Conservation (phyloP, 164 flowering plant genomes). For the Cinnamomum micranthum region DNA sequence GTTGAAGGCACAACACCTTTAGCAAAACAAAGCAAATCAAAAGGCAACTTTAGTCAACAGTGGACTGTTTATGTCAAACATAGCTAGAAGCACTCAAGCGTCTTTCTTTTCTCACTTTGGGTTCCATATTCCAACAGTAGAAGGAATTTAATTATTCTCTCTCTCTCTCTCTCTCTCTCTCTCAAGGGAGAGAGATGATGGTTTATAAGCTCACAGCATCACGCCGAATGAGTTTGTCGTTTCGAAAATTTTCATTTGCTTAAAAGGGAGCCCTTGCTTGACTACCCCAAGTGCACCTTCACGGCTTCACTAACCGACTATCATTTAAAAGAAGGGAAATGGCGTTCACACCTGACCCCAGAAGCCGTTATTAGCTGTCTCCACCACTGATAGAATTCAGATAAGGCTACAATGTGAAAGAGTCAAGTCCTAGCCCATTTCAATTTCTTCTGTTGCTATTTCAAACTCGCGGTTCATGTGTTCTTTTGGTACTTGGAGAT, state of each 20-base stretch:
- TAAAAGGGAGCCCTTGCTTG: constrained; percentile 19
- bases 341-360: not conserved
- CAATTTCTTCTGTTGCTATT: too few relatives aligned
- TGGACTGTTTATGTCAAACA: too few relatives aligned
- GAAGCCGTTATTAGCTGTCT: not conserved
- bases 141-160: not conserved
- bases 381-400: too few relatives aligned
- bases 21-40: too few relatives aligned
- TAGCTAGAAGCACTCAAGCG: not conserved
- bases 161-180: constrained; percentile 19
- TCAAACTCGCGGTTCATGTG: too few relatives aligned
- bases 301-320: not conserved
- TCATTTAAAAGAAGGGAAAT: not conserved
- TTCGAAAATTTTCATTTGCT: constrained; percentile 15
- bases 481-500: too few relatives aligned
- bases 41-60: too few relatives aligned
- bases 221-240: constrained; percentile 31
- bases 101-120: constrained; percentile 9
- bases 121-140: constrained; percentile 7
- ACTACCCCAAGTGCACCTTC: not conserved
- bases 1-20: not conserved
- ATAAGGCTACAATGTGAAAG: too few relatives aligned
- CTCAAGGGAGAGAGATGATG: not conserved
- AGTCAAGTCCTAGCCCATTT: too few relatives aligned
- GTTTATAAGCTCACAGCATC: constrained; percentile 7